Percentiles rank a stretch among this genome's conserved stretches.
phyloP scores from a whole-genome alignment of 106 monocot species.

The Dendrobium huoshanense region DNA sequence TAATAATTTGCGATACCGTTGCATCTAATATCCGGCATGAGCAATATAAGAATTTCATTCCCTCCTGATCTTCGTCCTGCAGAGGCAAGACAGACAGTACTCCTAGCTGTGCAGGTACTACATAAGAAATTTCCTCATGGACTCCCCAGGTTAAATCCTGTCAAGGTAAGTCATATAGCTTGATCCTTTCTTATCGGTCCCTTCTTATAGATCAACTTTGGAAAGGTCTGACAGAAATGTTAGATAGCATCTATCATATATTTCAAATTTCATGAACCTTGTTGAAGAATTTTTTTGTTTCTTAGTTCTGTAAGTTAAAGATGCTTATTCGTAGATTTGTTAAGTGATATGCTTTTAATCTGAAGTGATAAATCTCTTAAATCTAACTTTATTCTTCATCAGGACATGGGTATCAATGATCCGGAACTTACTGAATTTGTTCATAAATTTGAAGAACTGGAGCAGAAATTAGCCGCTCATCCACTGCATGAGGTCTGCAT shows the following conservation, averaged over 20 bases:
- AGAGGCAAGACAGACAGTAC: constrained; percentile 88
- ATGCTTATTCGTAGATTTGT: not conserved
- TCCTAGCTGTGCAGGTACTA: constrained; percentile 80
- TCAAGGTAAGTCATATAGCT: constrained; percentile 50
- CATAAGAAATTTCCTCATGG: constrained; percentile 72
- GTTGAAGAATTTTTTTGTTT: constrained; percentile 4
- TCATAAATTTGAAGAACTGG: constrained; percentile 67
- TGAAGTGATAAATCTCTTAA: not conserved
- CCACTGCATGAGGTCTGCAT: constrained; percentile 15
- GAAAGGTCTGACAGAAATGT: not conserved
- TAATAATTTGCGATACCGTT: constrained; percentile 26
- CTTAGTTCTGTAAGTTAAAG: not conserved
- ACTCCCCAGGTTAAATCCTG: constrained; percentile 78
- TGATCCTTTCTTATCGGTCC: not conserved
- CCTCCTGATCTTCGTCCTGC: constrained; percentile 84
- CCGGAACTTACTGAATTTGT: constrained; percentile 45
- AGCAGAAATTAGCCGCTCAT: constrained; percentile 71
- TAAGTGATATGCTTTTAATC: not conserved
- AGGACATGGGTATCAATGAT: constrained; percentile 66
- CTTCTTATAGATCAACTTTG: not conserved
- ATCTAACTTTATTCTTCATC: not conserved
- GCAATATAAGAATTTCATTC: constrained; percentile 85
- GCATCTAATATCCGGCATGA: constrained; percentile 63
- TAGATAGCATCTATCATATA: not conserved
- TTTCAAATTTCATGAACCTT: not conserved